Conservation (phyloP, 2,329 filamentous ascomycete species). For the Penicillium sp. region DNA sequence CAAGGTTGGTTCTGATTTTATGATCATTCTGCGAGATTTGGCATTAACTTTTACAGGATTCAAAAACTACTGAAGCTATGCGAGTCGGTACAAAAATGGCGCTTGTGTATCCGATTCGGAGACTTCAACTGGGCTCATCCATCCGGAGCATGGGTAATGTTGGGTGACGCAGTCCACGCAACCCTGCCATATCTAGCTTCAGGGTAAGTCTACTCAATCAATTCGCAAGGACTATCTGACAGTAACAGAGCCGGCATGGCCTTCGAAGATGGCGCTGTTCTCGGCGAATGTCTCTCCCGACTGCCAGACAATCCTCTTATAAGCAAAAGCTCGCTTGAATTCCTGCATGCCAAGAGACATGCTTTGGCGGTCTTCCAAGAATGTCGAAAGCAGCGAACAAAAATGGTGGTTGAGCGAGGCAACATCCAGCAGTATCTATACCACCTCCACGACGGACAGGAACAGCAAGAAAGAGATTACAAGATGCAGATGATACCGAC, state of each 20-base stretch:
- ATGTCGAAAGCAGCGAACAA: conserved; percentile 59
- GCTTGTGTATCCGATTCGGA: conserved; percentile 57
- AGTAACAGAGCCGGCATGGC: conserved; percentile 57
- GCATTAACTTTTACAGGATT: conserved; percentile 31
- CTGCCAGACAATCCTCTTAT: conserved; percentile 41
- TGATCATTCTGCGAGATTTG: background rate
- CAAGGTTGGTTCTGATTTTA: conserved; percentile 30
- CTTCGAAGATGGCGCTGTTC: conserved; percentile 60
- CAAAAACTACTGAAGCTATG: conserved; percentile 59
- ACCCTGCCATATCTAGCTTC: conserved; percentile 63
- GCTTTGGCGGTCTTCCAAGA: conserved; percentile 53
- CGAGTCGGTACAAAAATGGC: conserved; percentile 62
- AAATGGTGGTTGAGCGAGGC: conserved; percentile 60
- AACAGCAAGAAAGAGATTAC: conserved; percentile 56
- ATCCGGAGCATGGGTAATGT: conserved; percentile 57
- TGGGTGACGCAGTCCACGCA: conserved; percentile 66
- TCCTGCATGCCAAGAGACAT: conserved; percentile 35
- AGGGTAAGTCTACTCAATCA: conserved; percentile 26
- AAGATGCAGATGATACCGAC: conserved; percentile 42
- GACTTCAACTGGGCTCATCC: conserved; percentile 60
- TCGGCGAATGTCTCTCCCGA: conserved; percentile 56
- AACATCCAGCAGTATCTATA: conserved; percentile 64
- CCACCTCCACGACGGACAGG: conserved; percentile 59
- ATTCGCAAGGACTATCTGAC: background rate
- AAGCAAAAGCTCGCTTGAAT: conserved; percentile 23